phyloP scores from a whole-genome alignment of 441 rosid species.

The Erodium texanum region DNA sequence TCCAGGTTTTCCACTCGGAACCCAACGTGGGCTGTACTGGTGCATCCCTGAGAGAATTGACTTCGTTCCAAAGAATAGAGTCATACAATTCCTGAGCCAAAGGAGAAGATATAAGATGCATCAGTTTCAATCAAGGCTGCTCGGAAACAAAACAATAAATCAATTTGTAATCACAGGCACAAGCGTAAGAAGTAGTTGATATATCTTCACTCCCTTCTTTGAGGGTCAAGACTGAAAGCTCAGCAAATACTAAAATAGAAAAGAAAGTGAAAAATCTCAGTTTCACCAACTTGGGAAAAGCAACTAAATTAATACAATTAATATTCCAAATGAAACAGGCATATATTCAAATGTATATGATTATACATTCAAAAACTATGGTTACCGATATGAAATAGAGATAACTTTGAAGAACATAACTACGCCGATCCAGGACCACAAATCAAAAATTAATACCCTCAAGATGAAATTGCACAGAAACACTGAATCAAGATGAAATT shows the following conservation, averaged over 20 bases:
- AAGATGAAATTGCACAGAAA: too few relatives aligned
- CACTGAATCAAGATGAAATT: too few relatives aligned
- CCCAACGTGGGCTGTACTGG: constrained; percentile 57
- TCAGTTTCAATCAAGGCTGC: not conserved
- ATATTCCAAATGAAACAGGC: too few relatives aligned
- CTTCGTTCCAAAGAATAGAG: constrained; percentile 74
- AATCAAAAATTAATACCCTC: too few relatives aligned
- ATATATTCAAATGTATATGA: too few relatives aligned
- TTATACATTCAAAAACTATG: too few relatives aligned
- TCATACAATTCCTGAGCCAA: constrained; percentile 67
- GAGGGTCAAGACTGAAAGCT: not conserved
- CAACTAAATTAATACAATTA: too few relatives aligned
- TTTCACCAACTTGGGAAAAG: not conserved
- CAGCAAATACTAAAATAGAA: not conserved
- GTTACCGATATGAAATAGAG: too few relatives aligned
- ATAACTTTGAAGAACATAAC: too few relatives aligned
- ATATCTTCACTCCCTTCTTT: not conserved
- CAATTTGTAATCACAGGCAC: not conserved
- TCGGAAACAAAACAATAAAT: not conserved
- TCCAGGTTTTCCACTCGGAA: constrained; percentile 98
- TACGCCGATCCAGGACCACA: too few relatives aligned
- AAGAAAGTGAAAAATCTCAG: not conserved
- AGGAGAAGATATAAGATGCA: constrained; percentile 8
- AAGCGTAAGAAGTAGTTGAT: not conserved
- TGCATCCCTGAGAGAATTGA: constrained; percentile 56